Conservation (phyloP, 768 basidiomycete genomes). For the Hericium alpestre region DNA sequence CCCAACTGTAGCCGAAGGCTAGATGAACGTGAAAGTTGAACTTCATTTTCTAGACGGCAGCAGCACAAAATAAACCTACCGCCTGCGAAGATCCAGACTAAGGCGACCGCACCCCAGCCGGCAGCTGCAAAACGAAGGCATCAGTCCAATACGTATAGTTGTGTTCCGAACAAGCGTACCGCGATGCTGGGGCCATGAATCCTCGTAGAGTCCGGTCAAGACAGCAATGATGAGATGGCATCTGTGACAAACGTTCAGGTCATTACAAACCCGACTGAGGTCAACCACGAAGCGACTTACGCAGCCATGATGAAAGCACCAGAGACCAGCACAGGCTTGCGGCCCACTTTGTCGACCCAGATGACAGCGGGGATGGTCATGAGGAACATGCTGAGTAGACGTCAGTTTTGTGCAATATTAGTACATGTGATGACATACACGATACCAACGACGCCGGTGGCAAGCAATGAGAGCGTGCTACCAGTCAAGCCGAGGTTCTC, state of each 20-base stretch:
- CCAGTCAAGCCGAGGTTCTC: conserved; percentile 46
- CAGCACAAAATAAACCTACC: conserved; percentile 24
- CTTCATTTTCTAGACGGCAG: background rate
- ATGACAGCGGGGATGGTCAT: conserved; percentile 75
- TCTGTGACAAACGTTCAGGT: conserved; percentile 19
- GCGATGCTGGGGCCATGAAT: conserved; percentile 31
- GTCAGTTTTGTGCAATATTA: background rate
- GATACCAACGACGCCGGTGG: conserved; percentile 69
- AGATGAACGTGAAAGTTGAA: conserved; percentile 1
- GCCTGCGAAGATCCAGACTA: conserved; percentile 70
- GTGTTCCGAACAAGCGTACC: background rate
- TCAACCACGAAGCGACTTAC: background rate
- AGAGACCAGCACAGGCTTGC: conserved; percentile 64
- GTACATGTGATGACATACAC: conserved; percentile 34
- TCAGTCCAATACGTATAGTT: background rate
- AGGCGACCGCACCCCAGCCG: conserved; percentile 60
- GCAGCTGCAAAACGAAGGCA: conserved; percentile 28
- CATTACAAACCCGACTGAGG: conserved; percentile 4
- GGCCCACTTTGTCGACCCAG: conserved; percentile 69
- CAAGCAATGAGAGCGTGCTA: conserved; percentile 45
- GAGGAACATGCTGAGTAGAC: conserved; percentile 45
- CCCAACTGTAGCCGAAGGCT: conserved; percentile 67
- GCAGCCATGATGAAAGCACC: conserved; percentile 63
- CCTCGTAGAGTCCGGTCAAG: conserved; percentile 46
- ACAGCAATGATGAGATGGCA: conserved; percentile 66